Base-by-base conservation (phyloP, 1,139 yeast genomes). In the Protomyces gravidus region DNA sequence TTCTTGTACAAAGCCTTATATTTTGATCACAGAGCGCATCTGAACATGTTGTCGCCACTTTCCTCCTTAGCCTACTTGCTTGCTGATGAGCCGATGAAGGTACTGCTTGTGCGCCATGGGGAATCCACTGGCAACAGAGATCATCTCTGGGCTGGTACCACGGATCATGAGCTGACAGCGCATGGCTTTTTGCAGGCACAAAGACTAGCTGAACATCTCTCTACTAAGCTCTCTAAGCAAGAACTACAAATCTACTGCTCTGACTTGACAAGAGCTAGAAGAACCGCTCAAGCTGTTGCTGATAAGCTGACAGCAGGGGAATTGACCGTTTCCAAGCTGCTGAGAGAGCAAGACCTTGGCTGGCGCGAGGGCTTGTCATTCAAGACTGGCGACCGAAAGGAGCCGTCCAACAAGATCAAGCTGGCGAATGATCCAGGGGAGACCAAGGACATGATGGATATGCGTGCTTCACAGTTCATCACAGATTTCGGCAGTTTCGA, bases 101-200 rank as follows among this genome's bases (percentile, higher is more conserved):
- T 52, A 3, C 25, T 52, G 25, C 51, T 53, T n/a, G 17, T 53
- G 15, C 58, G 58, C 30, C 58, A 53, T 46, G 58, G 58, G 9
- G 58, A 53, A 13, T 33, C 46, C 5, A 53, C 58, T n/a, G 58
- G 58, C 13, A 53, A 53, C 19, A n/a, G 58, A 21, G 58, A 53
- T 26, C 58, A 46, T 26, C 47, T 53, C 17, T 53, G 58, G 58
- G 58, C 58, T 11, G 58, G 58, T 7, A 46, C 46, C 46, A 53
- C 58, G 11, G 58, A 53, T 46, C 47, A 53, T 36, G 58, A 53
- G 23, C 36, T 53, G 23, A 53, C 58, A 7, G 48, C 39, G 13
- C 58, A 53, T 53, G 58, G 58, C 5, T 53, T 33, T 15, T 23
- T 28, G 26, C 58, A 53, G 23, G 58, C 58, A 15, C 36, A 33